Base-by-base conservation (phyloP, 441 rosid genomes). In the Raphanus hybrid region DNA sequence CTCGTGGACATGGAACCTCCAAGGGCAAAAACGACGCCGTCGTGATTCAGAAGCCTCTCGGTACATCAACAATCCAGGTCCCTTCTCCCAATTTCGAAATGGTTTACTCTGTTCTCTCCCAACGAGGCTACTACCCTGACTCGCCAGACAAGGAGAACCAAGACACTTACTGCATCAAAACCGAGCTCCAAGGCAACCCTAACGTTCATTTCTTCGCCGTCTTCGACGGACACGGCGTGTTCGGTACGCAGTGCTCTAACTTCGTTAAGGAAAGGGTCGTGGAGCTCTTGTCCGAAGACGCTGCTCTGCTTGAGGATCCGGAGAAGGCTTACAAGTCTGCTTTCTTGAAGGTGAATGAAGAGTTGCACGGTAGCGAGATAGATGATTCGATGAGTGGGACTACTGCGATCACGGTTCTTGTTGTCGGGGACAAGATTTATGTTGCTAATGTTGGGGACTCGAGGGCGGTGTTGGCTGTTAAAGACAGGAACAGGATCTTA, bases 361-460 rank as follows among this genome's bases (percentile, higher is more conserved):
- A 92, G 87, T 81, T 96, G 62, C 98, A 83, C 58, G 67, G 45
- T 1, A 93, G 97, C 73, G 87, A 83, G 23, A 88, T 96, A 62
- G 98, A 96, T 78, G 99, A 96, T 80, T 59, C 93, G 3, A 82
- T 88, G 96, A 93, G 99, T 77, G 98, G 99, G 57, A 93, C 99
- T 10, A 92, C 99, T 0, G 97, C 97, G 0, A 93, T 96, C 57
- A 92, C 98, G 0, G 99, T 90, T 80, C 96, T 96, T 81, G 89
- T 91, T 9, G 74, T 88, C 80, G 99, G 89, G 64, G 94, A 91
- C 81, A 89, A 81, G 68, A 84, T 96, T 50, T 86, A 88, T 77
- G 91, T 92, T 18, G 61, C 61, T 18, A 55, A 55, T 55, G 61
- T 55, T 2, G 61, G 61, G 5, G 61, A 55, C 3, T 96, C 98